Evolutionary conservation across 140 eudicot genomes (phyloP), one percentile per base, ranked within the genome.

Genomic region (Anethum foeniculum): DNA sequence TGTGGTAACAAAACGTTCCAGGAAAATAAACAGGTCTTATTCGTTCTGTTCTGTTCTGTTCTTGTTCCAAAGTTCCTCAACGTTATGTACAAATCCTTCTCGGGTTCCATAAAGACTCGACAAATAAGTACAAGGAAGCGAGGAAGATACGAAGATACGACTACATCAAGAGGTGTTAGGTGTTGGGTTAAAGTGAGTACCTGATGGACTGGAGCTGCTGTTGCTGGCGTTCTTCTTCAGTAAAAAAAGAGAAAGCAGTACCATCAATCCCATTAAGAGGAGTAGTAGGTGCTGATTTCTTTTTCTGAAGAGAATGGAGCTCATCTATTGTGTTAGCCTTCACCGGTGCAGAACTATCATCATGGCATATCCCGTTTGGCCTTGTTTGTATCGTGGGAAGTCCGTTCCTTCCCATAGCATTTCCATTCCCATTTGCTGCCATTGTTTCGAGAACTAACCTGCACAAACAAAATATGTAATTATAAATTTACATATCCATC

Each of bases 201-300:
- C 98, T 93, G 85, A 93, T 93, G 79, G 98, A 93, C 82, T 93
- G 98, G 11, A 93, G 93, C 68, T 93, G 97, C 80, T 88, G 93
- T 25, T 82, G 80, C 38, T 85, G 90, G 75, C 95, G 95, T 19
- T 93, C 93, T 25, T 89, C 97, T 62, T 91, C 97, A 0, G 93
- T 41, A 25, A 83, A 12, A 62, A 80, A 74, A 13, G 93, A 83
- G 62, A 88, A 88, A 67, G 90, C 90, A 58, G 90, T 86, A 27
- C 88, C 88, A 72, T 81, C 90, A 72, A 60, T 80, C 41, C 89
- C 93, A 1, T 86, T 85, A 7, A 87, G 73, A n/a, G 98, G 96
- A 4, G 96, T 90, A 25, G 90, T 91, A 14, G 98, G 97, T 71
- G 94, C 95, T 32, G 97, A 90, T 74, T 82, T 93, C 90, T 91